Evolutionary conservation across 1,139 yeast genomes (phyloP).

Genomic region (Magnusiomyces fungicola): DNA sequence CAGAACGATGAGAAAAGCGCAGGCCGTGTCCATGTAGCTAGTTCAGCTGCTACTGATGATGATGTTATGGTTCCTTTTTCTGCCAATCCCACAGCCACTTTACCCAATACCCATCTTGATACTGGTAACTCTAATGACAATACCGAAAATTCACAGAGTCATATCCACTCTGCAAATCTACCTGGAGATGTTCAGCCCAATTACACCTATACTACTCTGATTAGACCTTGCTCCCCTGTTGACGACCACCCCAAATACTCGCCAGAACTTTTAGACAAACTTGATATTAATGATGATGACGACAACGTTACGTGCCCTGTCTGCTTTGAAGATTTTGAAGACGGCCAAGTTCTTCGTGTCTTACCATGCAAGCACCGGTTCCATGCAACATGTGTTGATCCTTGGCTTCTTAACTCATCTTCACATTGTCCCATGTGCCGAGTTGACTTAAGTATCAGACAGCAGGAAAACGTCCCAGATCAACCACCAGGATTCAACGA

Average conservation of each 20-base stretch:
- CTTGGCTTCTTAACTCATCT: conserved; percentile 68
- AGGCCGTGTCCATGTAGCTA: not conserved
- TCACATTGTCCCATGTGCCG: conserved; percentile 84
- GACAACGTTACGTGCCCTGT: conserved; percentile 70
- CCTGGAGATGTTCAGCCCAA: not conserved
- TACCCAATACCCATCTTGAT: not conserved
- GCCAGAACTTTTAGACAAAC: not conserved
- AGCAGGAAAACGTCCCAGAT: conserved; percentile 24
- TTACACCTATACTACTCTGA: not conserved
- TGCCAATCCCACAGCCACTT: not conserved
- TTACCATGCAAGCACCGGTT: conserved; percentile 46
- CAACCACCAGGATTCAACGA: conserved; percentile 18
- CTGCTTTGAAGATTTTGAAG: conserved; percentile 52
- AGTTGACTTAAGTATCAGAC: conserved; percentile 40
- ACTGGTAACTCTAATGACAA: not conserved
- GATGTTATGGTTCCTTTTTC: not conserved
- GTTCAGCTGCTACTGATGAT: not conserved
- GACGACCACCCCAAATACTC: not conserved
- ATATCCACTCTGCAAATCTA: not conserved
- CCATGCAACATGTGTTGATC: conserved; percentile 45
- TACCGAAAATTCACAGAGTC: conserved; percentile 1
- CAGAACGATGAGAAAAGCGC: not conserved
- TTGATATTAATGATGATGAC: conserved; percentile 35
- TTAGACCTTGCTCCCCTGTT: not conserved
- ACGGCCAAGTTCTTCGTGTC: conserved; percentile 58